Percentiles rank a stretch among this genome's conserved stretches.
Conservation (phyloP, 2,329 filamentous ascomycete genomes). For the Trichoderma brevicompactum region DNA sequence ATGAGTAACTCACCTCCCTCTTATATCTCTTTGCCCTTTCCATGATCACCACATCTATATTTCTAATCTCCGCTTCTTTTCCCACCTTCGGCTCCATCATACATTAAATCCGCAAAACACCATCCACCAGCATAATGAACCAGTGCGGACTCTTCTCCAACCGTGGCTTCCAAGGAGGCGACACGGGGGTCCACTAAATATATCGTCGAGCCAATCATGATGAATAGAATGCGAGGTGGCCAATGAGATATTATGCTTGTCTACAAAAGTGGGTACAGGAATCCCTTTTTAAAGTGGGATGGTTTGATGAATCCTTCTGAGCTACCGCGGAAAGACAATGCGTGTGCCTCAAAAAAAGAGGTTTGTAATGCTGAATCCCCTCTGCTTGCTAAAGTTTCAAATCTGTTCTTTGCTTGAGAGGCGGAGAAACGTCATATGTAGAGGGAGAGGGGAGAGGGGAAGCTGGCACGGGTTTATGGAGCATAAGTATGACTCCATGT, state of each 20-base stretch:
- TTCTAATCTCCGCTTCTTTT: conserved; percentile 10
- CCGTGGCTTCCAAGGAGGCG: not conserved
- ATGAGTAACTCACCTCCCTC: not conserved
- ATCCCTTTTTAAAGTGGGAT: not conserved
- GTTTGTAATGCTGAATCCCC: not conserved
- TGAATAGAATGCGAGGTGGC: not conserved
- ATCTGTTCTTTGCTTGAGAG: too few relatives aligned
- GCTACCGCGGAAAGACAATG: not conserved
- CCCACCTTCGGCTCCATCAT: not conserved
- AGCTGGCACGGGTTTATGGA: too few relatives aligned
- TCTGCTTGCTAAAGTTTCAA: not conserved
- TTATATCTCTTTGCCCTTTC: not conserved
- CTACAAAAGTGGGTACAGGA: not conserved
- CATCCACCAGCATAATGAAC: not conserved
- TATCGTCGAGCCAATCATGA: not conserved
- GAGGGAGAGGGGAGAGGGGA: too few relatives aligned
- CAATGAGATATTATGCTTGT: conserved; percentile 10
- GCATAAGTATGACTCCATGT: too few relatives aligned
- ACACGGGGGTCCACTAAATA: not conserved
- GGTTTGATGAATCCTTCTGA: not conserved
- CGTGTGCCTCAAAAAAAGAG: too few relatives aligned
- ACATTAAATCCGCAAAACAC: conserved; percentile 20
- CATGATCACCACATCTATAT: not conserved
- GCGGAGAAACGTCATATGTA: too few relatives aligned
- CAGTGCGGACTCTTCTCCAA: not conserved